Conservation (phyloP, 768 basidiomycete species). For the Rhizopogon roseolus region DNA sequence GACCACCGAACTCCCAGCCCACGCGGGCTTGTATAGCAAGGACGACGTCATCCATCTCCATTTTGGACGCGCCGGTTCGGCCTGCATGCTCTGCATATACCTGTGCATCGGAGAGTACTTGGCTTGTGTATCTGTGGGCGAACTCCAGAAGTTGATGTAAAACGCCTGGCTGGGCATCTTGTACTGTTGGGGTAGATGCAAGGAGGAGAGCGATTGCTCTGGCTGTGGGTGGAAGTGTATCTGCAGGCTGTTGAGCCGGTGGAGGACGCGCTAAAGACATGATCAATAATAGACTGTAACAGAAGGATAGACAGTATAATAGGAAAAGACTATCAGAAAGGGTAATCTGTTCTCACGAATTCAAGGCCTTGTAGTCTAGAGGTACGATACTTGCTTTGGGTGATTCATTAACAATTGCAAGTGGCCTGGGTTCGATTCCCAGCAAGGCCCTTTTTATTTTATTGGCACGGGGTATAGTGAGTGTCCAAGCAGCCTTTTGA, state of each 20-base stretch:
- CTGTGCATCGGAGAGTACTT: slow-evolving; percentile 79
- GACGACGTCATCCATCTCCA: slow-evolving; percentile 79
- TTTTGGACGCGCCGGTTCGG: slow-evolving; percentile 51
- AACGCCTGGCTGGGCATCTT: slow-evolving; percentile 83
- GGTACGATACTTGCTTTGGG: too few relatives aligned
- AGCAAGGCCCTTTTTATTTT: slow-evolving; percentile 17
- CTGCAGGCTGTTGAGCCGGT: slow-evolving; percentile 32
- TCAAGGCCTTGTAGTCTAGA: too few relatives aligned
- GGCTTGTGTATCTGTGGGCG: slow-evolving; percentile 76
- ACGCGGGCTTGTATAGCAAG: slow-evolving; percentile 85
- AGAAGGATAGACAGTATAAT: background rate
- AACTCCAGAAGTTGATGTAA: slow-evolving; percentile 87
- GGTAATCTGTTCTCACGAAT: background rate
- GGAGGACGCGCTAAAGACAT: slow-evolving; percentile 36
- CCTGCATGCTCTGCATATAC: slow-evolving; percentile 88
- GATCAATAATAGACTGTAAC: background rate
- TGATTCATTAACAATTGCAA: slow-evolving; percentile 10
- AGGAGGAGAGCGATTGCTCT: slow-evolving; percentile 79
- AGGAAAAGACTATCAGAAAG: background rate
- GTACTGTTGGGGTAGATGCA: slow-evolving; percentile 77
- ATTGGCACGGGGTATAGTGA: too few relatives aligned
- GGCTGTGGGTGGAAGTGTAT: slow-evolving; percentile 80
- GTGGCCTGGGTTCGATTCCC: slow-evolving; percentile 19
- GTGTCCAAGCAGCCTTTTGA: too few relatives aligned
- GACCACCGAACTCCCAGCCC: slow-evolving; percentile 89